These are phyloP conservation scores for Penicillium maclennaniae DNA, from an alignment of 495 filamentous ascomycete genomes.

Conservation along the genomic window DNA sequence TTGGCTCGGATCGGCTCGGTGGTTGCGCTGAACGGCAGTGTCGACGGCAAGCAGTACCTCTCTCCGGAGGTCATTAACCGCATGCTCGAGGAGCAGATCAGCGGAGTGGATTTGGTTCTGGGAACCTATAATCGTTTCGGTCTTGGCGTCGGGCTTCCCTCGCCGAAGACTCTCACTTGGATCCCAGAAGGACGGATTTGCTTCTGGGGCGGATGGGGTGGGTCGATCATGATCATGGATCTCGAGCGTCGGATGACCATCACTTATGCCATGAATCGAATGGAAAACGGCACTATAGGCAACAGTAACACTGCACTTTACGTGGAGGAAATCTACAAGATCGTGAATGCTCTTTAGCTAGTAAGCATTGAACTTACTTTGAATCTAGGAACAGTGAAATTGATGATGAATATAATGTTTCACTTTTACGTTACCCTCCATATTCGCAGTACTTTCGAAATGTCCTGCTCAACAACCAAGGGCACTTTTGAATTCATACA, in stretches of 20 bases:
- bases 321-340: conserved; percentile 33
- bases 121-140: conserved; percentile 26
- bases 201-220: conserved; percentile 45
- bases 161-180: conserved; percentile 16
- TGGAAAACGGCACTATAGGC: conserved; percentile 26
- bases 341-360: conserved; percentile 11
- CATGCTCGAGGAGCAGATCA: conserved; percentile 36
- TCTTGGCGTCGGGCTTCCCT: conserved; percentile 33
- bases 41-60: conserved; percentile 30
- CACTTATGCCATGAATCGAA: conserved; percentile 44
- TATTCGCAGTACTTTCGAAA: background rate
- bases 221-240: conserved; percentile 43
- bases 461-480: background rate
- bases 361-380: background rate
- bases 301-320: conserved; percentile 30
- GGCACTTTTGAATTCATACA: background rate
- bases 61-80: conserved; percentile 29
- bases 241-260: conserved; percentile 37
- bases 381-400: background rate
- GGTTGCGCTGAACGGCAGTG: conserved; percentile 27
- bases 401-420: background rate
- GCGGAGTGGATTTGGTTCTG: conserved; percentile 32
- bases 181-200: conserved; percentile 31
- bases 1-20: conserved; percentile 29
- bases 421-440: background rate